phyloP scores from a whole-genome alignment of 345 rosid species.

The Aquilaria yunnanensis region DNA sequence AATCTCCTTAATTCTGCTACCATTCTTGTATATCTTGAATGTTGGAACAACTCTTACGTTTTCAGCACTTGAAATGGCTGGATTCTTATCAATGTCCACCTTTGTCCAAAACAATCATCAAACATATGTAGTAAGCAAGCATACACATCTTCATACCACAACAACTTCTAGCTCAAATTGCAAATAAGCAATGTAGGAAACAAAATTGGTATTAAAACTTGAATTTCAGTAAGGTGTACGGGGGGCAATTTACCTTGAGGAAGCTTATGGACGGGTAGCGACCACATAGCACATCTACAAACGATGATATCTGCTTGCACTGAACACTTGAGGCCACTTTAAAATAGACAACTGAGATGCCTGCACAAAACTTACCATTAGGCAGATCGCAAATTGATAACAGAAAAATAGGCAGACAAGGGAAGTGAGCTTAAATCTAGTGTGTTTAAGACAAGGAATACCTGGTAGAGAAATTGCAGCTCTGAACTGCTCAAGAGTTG shows the following conservation, averaged over 20 bases:
- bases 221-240: too few species aligned
- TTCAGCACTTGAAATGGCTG: slow-evolving; percentile 55
- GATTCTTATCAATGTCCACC: slow-evolving; percentile 72
- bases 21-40: slow-evolving; percentile 89
- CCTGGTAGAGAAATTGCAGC: slow-evolving; percentile 81
- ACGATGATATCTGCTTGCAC: slow-evolving; percentile 79
- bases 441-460: slow-evolving; percentile 13
- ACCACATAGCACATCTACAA: slow-evolving; percentile 65
- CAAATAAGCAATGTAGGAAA: background rate
- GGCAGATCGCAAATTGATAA: background rate
- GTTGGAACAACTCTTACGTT: slow-evolving; percentile 89
- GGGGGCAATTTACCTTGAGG: slow-evolving; percentile 52
- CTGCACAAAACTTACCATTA: slow-evolving; percentile 31
- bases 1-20: slow-evolving; percentile 79
- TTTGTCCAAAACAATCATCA: slow-evolving; percentile 18
- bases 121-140: slow-evolving; percentile 6
- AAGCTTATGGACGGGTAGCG: slow-evolving; percentile 84
- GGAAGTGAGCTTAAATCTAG: background rate
- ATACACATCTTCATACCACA: background rate
- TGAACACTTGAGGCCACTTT: slow-evolving; percentile 48
- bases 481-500: slow-evolving; percentile 63
- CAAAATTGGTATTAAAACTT: background rate
- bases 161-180: background rate
- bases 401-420: background rate
- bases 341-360: slow-evolving; percentile 72